phyloP scores from a whole-genome alignment of 306 rosid species.

The Ormosia emarginata region DNA sequence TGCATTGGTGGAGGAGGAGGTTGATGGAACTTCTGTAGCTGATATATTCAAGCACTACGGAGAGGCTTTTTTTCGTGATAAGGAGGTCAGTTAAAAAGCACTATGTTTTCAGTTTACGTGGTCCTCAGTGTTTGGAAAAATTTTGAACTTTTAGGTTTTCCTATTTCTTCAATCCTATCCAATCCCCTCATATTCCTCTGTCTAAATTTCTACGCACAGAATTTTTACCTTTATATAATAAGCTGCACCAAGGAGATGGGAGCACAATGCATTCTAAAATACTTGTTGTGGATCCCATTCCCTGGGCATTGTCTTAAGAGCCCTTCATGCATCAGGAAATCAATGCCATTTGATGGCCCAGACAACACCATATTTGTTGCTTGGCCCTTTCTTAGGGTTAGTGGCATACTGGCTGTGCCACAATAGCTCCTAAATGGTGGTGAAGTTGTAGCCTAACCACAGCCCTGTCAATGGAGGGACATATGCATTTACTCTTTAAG shows the following conservation, averaged over 20 bases:
- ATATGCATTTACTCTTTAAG: neutral
- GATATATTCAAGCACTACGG: conserved; percentile 76
- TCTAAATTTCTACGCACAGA: neutral
- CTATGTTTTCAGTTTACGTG: neutral
- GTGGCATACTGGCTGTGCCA: neutral
- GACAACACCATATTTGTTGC: neutral
- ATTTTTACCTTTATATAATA: neutral
- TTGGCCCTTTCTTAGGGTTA: neutral
- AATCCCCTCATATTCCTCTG: neutral
- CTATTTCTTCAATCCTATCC: neutral
- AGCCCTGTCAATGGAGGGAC: neutral
- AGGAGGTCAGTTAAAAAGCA: conserved; percentile 59
- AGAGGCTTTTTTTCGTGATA: conserved; percentile 65
- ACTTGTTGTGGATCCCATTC: neutral
- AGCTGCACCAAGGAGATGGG: neutral
- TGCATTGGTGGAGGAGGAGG: conserved; percentile 60
- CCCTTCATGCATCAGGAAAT: neutral
- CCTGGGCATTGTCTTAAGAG: neutral
- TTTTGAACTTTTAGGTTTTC: neutral
- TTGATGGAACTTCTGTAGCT: conserved; percentile 58
- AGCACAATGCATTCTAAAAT: neutral
- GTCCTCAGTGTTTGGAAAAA: neutral
- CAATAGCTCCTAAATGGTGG: too few relatives aligned
- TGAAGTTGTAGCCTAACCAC: neutral
- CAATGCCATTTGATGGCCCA: neutral